Percentiles rank a stretch among this genome's conserved stretches.
phyloP scores from a whole-genome alignment of 78 protist species.

The Dictyostelium capitatum region DNA sequence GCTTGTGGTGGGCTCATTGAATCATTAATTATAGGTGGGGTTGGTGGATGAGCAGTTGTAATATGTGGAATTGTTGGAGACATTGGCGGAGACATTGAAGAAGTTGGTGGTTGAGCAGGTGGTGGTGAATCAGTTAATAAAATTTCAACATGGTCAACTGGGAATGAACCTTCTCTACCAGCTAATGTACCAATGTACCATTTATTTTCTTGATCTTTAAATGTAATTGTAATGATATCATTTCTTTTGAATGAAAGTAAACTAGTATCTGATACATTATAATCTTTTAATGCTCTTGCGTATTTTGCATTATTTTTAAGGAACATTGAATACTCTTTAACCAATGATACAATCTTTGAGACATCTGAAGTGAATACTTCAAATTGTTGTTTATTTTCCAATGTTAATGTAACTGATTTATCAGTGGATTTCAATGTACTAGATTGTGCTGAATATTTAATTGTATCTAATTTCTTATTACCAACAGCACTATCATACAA shows the following conservation, averaged over 20 bases:
- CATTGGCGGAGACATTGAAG: constrained; percentile 19
- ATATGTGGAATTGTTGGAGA: neutral
- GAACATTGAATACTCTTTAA: constrained; percentile 29
- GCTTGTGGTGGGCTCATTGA: neutral
- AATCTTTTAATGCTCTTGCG: constrained; percentile 71
- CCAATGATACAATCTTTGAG: neutral
- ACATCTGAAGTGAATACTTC: constrained; percentile 26
- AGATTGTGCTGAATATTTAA: neutral
- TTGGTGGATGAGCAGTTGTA: constrained; percentile 21
- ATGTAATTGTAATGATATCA: constrained; percentile 57
- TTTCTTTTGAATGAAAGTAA: constrained; percentile 31
- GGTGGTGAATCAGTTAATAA: constrained; percentile 35
- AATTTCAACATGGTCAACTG: constrained; percentile 77
- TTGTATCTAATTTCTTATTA: neutral
- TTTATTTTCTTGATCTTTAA: constrained; percentile 73
- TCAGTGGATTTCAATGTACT: neutral
- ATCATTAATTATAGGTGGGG: neutral
- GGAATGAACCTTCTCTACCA: constrained; percentile 82
- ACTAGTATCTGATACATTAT: constrained; percentile 53
- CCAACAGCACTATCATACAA: constrained; percentile 10
- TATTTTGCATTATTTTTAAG: constrained; percentile 51
- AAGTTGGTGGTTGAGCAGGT: constrained; percentile 24
- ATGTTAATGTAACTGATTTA: constrained; percentile 24
- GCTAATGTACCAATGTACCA: constrained; percentile 68
- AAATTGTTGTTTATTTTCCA: neutral